Base-by-base conservation (phyloP, 2,329 filamentous ascomycete species). In the Aspergillus spinulosporus region DNA sequence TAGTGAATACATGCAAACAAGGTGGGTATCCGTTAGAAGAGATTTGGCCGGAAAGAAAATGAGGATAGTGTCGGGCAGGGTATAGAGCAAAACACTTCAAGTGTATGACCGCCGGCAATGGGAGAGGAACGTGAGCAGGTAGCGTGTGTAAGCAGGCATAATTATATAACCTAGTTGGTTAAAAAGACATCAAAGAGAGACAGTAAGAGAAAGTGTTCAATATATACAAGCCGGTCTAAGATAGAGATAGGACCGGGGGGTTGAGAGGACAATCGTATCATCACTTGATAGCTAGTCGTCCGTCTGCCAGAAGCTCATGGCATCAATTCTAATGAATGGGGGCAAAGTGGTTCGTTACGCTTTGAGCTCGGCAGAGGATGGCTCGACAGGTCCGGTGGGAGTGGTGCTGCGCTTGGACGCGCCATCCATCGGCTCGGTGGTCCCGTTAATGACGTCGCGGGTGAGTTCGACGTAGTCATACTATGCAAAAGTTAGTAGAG, bases 391-490 rank as follows among this genome's bases (percentile, higher is more conserved):
- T 1, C 54, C 60, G 4, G 62, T 61, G 3, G 68, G 68, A 11
- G 68, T 68, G 42, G 65, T 57, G 31, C 66, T 68, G 47, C 68
- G 68, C 61, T 70, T 70, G 28, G 68, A 71, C 34, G 59, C 56
- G 32, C 52, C 55, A n/a, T 71, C 68, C 11, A 61, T 60, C 36
- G 52, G 46, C 44, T 72, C 67, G 12, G 59, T 58, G 43, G 37
- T 57, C 11, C 57, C 39, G 34, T 54, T 76, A 54, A 82, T 76
- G 47, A 92, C 84, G 65, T 92, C 88, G 60, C 89, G 81, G 15
- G 84, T 88, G 62, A 94, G 80, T 79, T 95, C 91, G 62, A 96
- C 90, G 66, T 95, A 96, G 74, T 96, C 92, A 72, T 96, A 96
- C 78, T 82, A 60, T 46, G 31, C 4, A 34, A 15, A 21, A 6